Percentiles rank a stretch among this genome's conserved stretches.
Evolutionary conservation across 768 basidiomycete genomes (phyloP).

Genomic region (Steccherinum ochraceum): DNA sequence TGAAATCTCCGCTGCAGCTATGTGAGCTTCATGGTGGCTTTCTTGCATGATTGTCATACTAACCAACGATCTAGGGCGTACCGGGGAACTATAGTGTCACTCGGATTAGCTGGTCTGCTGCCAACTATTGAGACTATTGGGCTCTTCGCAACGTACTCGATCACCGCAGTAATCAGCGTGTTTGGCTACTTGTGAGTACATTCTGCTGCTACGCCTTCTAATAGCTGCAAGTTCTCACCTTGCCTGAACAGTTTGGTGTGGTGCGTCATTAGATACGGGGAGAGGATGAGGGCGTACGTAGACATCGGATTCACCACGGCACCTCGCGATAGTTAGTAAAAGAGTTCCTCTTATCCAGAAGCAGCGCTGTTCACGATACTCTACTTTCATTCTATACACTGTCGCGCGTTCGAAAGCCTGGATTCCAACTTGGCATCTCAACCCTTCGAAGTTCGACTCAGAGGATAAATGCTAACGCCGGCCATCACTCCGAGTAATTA

Average conservation of each 20-base stretch:
- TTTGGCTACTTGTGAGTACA: slow-evolving; percentile 45
- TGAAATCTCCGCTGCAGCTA: slow-evolving; percentile 50
- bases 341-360: too few species aligned
- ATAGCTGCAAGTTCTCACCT: background rate
- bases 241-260: slow-evolving; percentile 2
- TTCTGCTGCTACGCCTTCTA: background rate
- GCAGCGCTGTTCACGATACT: too few species aligned
- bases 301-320: slow-evolving; percentile 56
- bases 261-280: slow-evolving; percentile 35
- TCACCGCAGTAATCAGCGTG: slow-evolving; percentile 41
- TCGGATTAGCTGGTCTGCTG: slow-evolving; percentile 26
- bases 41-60: background rate
- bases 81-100: slow-evolving; percentile 35
- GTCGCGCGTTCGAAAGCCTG: too few species aligned
- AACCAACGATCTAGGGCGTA: slow-evolving; percentile 27
- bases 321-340: too few species aligned
- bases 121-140: slow-evolving; percentile 52
- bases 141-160: slow-evolving; percentile 40
- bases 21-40: slow-evolving; percentile 31
- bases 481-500: too few species aligned
- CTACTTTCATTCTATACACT: too few species aligned
- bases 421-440: too few species aligned
- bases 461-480: too few species aligned
- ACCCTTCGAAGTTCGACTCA: too few species aligned
- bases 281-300: slow-evolving; percentile 46